phyloP scores from a whole-genome alignment of 495 filamentous ascomycete species.

The Daldinia concentrica region DNA sequence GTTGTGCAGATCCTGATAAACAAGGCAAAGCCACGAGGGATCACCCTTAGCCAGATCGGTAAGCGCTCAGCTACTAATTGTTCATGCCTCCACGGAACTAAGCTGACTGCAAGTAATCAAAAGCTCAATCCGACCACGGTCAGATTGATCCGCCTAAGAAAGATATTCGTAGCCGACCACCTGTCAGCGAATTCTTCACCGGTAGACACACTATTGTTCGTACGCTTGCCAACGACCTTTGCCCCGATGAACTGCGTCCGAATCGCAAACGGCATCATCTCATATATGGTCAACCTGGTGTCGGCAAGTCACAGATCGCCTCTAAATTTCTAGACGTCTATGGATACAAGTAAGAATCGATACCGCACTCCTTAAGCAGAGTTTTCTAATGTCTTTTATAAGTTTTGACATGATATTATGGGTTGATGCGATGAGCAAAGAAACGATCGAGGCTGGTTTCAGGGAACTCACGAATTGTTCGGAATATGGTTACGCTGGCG shows the following conservation, averaged over 20 bases:
- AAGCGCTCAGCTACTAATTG: background rate
- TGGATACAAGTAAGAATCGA: background rate
- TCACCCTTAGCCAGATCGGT: constrained; percentile 8
- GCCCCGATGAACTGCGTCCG: background rate
- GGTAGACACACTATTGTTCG: background rate
- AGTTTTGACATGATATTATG: constrained; percentile 9
- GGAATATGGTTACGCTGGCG: background rate
- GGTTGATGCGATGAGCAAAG: constrained; percentile 8
- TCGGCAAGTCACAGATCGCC: background rate
- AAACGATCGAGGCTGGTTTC: constrained; percentile 5
- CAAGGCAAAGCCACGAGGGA: background rate
- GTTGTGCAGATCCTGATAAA: constrained; percentile 1
- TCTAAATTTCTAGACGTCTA: constrained; percentile 4
- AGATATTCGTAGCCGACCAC: constrained; percentile 4
- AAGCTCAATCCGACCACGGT: constrained; percentile 7
- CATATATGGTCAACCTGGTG: constrained; percentile 4
- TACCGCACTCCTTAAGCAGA: background rate
- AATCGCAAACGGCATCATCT: background rate
- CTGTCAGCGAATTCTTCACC: constrained; percentile 5
- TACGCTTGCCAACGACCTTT: background rate
- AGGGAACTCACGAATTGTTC: constrained; percentile 1
- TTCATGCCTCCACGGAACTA: background rate
- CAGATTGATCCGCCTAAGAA: background rate
- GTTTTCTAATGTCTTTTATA: background rate
- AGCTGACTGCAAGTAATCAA: background rate